A percentile compares a stretch with the other conserved stretches of the same genome.
Conservation (phyloP, 345 rosid species). For the Litchi chinensis region DNA sequence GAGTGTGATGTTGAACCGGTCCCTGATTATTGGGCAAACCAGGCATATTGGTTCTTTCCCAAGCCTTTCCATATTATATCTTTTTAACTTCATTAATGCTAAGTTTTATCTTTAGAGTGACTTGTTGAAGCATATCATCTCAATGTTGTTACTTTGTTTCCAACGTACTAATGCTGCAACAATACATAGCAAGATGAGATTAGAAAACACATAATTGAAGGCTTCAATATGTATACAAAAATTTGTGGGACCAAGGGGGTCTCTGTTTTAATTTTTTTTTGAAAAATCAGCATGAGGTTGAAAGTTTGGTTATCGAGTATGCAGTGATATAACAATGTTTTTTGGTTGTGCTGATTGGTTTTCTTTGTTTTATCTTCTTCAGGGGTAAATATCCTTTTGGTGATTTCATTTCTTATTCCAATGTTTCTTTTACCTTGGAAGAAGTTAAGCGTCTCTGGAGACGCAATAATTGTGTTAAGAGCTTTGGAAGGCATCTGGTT, state of each 20-base stretch:
- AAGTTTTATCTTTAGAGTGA: neutral
- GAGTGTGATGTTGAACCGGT: conserved; percentile 89
- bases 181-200: neutral
- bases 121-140: no score
- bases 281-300: neutral
- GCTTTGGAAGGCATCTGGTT: conserved; percentile 60
- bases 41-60: conserved; percentile 99
- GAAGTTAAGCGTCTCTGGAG: conserved; percentile 97
- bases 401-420: conserved; percentile 83
- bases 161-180: no score
- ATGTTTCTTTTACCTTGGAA: conserved; percentile 61
- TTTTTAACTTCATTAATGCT: conserved; percentile 12
- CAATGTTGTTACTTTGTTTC: no score
- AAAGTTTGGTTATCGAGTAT: neutral
- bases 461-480: conserved; percentile 66
- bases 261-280: neutral
- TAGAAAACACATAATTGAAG: neutral
- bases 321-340: neutral
- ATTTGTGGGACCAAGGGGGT: neutral
- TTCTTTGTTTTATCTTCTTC: conserved; percentile 26
- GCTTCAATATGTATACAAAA: neutral
- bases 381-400: conserved; percentile 95
- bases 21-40: conserved; percentile 98
- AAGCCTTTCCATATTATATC: conserved; percentile 63
- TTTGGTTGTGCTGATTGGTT: conserved; percentile 28